Percentiles rank a stretch among this genome's conserved stretches.
Evolutionary conservation across 1,284 basidiomycete species (phyloP).

Genomic region (Microbotryum violaceum): DNA sequence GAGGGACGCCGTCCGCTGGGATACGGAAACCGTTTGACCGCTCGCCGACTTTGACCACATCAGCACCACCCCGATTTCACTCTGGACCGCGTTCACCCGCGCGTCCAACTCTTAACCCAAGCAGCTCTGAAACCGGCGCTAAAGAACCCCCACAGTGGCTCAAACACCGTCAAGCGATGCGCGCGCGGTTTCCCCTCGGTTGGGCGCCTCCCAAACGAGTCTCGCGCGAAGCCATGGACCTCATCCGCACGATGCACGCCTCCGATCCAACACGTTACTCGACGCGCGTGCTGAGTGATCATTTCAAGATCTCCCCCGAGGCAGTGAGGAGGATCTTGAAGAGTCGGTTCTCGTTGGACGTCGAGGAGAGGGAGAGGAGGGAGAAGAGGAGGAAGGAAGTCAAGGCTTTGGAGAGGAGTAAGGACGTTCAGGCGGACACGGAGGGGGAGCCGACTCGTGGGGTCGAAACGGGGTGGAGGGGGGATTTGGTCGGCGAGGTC

Average conservation of each 20-base stretch:
- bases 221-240: conserved; percentile 84
- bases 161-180: conserved; percentile 18
- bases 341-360: conserved; percentile 64
- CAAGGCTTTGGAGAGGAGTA: conserved; percentile 45
- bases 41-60: no score
- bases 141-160: conserved; percentile 14
- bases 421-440: conserved; percentile 31
- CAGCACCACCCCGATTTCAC: no score
- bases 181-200: conserved; percentile 27
- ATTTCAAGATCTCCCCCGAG: conserved; percentile 77
- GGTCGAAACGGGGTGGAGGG: neutral
- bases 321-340: conserved; percentile 75
- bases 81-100: no score
- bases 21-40: no score
- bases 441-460: neutral
- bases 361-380: conserved; percentile 23
- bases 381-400: conserved; percentile 51
- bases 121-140: no score
- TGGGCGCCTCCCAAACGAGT: conserved; percentile 82
- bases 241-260: conserved; percentile 62
- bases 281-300: conserved; percentile 61
- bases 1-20: no score
- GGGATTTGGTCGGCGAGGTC: conserved; percentile 6
- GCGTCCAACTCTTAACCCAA: no score
- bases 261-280: conserved; percentile 62